phyloP scores from a whole-genome alignment of 768 basidiomycete species.

The Collybia sordida region DNA sequence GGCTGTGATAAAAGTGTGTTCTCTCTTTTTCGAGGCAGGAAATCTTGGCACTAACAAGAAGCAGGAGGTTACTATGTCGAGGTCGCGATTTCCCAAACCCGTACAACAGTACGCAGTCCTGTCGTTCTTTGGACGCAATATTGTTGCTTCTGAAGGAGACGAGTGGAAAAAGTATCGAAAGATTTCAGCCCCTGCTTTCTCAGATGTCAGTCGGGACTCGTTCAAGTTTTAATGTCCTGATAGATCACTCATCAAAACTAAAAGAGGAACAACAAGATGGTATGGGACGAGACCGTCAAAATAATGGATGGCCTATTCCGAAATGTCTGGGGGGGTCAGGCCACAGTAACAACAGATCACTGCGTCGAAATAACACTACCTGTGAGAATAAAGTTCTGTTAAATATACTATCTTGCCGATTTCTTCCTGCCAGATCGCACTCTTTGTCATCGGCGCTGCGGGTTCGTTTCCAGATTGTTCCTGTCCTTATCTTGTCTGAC shows the following conservation, averaged over 20 bases:
- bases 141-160: constrained; percentile 63
- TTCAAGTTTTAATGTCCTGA: not conserved
- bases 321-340: constrained; percentile 46
- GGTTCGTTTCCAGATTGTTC: constrained; percentile 26
- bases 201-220: constrained; percentile 39
- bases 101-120: constrained; percentile 43
- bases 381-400: constrained; percentile 26
- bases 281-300: constrained; percentile 46
- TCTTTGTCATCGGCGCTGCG: constrained; percentile 55
- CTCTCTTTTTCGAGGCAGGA: not conserved
- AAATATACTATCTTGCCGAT: constrained; percentile 9
- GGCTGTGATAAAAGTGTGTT: constrained; percentile 36
- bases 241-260: not conserved
- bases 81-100: constrained; percentile 59
- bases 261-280: constrained; percentile 46
- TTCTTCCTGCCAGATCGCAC: constrained; percentile 39
- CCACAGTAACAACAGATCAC: constrained; percentile 42
- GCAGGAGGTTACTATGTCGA: constrained; percentile 50
- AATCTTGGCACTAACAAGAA: not conserved
- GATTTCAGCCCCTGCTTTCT: constrained; percentile 64
- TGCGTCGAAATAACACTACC: constrained; percentile 53
- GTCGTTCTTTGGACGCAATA: constrained; percentile 56
- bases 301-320: constrained; percentile 42
- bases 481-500: not conserved
- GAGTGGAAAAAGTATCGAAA: constrained; percentile 68